Conservation (phyloP, 352 stramenopile genomes). For the Pythium apleroticum region DNA sequence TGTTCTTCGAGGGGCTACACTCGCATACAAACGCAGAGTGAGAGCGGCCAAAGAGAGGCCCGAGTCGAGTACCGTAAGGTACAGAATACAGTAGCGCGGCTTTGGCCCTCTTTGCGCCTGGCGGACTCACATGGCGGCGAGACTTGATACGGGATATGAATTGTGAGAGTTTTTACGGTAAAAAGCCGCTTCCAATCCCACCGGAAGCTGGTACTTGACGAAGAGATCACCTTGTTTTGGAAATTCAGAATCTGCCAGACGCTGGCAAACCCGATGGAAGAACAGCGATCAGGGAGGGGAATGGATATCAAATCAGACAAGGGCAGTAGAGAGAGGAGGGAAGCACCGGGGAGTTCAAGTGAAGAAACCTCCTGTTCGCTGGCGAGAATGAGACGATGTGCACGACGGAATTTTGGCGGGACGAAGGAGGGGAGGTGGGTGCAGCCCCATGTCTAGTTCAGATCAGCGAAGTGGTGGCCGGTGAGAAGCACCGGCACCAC, state of each 20-base stretch:
- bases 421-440: not conserved
- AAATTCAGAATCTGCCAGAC: not conserved
- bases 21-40: slow-evolving; percentile 25
- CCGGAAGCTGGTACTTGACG: slow-evolving; percentile 11
- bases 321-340: not conserved
- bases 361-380: slow-evolving; percentile 8
- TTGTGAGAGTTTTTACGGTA: slow-evolving; percentile 25
- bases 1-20: slow-evolving; percentile 14
- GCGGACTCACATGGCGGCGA: not conserved
- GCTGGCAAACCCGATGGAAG: not conserved
- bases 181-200: slow-evolving; percentile 1
- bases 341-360: not conserved
- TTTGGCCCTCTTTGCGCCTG: not conserved
- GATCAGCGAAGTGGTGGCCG: not conserved
- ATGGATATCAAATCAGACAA: slow-evolving; percentile 12
- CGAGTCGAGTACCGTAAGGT: slow-evolving; percentile 16
- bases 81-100: slow-evolving; percentile 15
- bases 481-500: not conserved
- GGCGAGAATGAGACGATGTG: slow-evolving; percentile 21
- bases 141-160: slow-evolving; percentile 12
- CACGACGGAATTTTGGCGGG: slow-evolving; percentile 3
- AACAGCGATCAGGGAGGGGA: slow-evolving; percentile 7
- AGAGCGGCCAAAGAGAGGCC: slow-evolving; percentile 3
- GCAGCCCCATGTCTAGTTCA: not conserved
- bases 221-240: slow-evolving; percentile 16